Base-by-base conservation (phyloP, 805 yeast species). In the Suhomyces sp. region DNA sequence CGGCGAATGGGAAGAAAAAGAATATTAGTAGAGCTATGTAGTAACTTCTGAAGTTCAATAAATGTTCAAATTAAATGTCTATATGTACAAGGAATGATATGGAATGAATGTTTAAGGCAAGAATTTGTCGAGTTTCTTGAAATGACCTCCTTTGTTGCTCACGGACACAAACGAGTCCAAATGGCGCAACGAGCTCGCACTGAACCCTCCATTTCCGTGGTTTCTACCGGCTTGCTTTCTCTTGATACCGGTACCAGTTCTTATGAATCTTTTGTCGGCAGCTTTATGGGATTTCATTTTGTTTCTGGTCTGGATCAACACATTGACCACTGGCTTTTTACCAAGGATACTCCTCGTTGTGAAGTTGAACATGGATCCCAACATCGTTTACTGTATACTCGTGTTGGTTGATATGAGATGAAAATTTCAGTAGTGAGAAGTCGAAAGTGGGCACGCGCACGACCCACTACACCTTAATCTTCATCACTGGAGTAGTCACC, bases 121-220 rank as follows among this genome's bases (percentile, higher is more conserved):
- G 47, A 84, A 68, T 61, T 79, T 83, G 61, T 74, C 78, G 56
- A 86, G 64, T 64, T 83, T 85, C 61, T 80, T 81, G 47, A 81
- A 73, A 62, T 86, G 90, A 21, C 80, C 77, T 7, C 80, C 81
- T 58, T 60, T 75, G 56, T 67, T 67, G 27, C 71, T 76, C 39
- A 84, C 89, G 59, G 71, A 65, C 6, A 77, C 81, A 58, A 78
- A 86, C 27, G 83, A 86, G 57, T 83, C 80, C 68, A 86, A 76
- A 60, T 78, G 78, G 54, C 81, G 74, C 62, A 87, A 70, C 22
- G 80, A 76, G 48, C 84, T 77, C 40, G 81, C 73, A 29, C 91
- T 79, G 86, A 94, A 92, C 20, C 96, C 92, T 1, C 91, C 89
- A 63, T 92, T 92, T 47, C 97, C 97, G 67, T 92, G 97, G 58